Conservation (phyloP, 495 filamentous ascomycete genomes). For the Aspergillus olivimuriae region DNA sequence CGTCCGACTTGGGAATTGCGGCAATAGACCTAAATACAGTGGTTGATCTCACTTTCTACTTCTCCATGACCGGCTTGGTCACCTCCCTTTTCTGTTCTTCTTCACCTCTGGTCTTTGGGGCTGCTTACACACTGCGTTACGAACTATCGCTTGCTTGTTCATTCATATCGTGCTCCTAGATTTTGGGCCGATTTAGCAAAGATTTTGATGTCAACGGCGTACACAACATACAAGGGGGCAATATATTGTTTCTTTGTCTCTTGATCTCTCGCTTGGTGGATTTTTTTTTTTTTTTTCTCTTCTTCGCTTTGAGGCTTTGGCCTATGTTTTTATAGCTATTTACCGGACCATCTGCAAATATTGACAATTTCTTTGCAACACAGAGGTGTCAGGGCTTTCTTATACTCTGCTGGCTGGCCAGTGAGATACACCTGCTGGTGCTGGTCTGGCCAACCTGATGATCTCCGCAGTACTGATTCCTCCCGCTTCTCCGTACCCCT, state of each 20-base stretch:
- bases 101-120: conserved; percentile 21
- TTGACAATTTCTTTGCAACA: not conserved
- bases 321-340: no score
- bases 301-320: no score
- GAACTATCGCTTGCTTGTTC: conserved; percentile 23
- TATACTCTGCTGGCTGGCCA: no score
- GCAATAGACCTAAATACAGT: conserved; percentile 16
- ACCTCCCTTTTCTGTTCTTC: conserved; percentile 25
- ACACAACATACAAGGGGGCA: conserved; percentile 14
- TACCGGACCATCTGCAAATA: no score
- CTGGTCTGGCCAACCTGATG: no score
- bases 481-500: no score
- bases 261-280: no score
- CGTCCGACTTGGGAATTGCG: conserved; percentile 74
- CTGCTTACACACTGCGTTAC: conserved; percentile 23
- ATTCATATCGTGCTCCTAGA: conserved; percentile 14
- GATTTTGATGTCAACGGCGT: conserved; percentile 11
- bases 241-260: conserved; percentile 7
- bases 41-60: conserved; percentile 2
- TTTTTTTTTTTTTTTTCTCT: conserved; percentile 10
- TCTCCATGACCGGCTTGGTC: conserved; percentile 27
- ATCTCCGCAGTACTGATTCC: no score
- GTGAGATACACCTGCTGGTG: no score
- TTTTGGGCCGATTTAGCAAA: conserved; percentile 18
- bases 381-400: no score